These are phyloP conservation scores for Solanum hybrid DNA, from an alignment of 305 asterid species.

Conservation along the genomic window DNA sequence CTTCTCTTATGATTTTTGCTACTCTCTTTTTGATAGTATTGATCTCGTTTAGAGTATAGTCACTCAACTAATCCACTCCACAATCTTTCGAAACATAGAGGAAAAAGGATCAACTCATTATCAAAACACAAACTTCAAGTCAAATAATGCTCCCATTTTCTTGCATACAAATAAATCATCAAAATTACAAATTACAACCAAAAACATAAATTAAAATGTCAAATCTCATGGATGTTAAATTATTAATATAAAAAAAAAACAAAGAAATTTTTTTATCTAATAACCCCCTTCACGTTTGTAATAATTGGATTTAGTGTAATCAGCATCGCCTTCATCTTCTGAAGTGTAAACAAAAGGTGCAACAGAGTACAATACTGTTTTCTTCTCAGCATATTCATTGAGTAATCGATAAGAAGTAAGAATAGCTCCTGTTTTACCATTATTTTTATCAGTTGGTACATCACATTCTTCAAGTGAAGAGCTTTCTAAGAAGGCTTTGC, in stretches of 20 bases:
- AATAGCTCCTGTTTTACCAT: slow-evolving; percentile 29
- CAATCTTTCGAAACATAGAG: not conserved
- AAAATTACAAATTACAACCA: not conserved
- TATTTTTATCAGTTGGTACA: not conserved
- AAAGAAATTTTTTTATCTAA: not conserved
- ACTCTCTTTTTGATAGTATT: not conserved
- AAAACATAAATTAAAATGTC: not conserved
- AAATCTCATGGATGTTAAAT: not conserved
- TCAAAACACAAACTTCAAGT: not conserved
- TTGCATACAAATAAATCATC: not conserved
- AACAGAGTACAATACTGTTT: not conserved
- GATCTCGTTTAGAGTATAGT: not conserved
- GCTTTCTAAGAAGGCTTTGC: slow-evolving; percentile 48
- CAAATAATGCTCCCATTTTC: not conserved
- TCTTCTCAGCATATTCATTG: slow-evolving; percentile 11
- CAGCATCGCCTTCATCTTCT: not conserved
- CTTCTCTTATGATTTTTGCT: no score
- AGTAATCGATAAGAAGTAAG: slow-evolving; percentile 26
- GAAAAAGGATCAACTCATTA: not conserved
- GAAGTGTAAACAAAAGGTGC: not conserved
- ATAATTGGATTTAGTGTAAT: not conserved
- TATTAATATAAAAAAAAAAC: not conserved
- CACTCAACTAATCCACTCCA: not conserved
- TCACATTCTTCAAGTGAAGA: slow-evolving; percentile 18
- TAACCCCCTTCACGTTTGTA: not conserved